These are phyloP conservation scores for Ascochyta koolunga DNA, from an alignment of 2,329 filamentous ascomycete species.

Conservation along the genomic window DNA sequence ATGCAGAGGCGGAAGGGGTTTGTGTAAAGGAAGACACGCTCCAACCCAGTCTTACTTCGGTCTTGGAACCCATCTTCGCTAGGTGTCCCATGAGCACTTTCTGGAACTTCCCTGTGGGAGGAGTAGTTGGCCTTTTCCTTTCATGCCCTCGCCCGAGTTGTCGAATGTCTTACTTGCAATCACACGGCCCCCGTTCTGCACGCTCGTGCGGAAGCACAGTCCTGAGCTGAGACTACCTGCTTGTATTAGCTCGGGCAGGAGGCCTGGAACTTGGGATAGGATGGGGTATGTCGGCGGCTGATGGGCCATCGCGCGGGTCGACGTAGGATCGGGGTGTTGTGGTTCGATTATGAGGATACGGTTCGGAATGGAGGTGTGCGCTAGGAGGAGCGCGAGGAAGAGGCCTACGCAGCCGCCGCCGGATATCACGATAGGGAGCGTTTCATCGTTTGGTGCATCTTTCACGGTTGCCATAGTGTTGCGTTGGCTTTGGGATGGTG, in stretches of 20 bases:
- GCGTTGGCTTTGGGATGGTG: neutral
- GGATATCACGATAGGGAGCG: conserved; percentile 44
- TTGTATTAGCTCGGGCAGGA: conserved; percentile 45
- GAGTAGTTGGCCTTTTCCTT: conserved; percentile 32
- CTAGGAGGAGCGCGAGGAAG: conserved; percentile 49
- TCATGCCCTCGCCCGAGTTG: conserved; percentile 27
- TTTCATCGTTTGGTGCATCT: neutral
- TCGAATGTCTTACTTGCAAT: conserved; percentile 37
- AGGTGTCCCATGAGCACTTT: conserved; percentile 32
- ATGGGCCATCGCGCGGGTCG: conserved; percentile 52
- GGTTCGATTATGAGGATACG: conserved; percentile 45
- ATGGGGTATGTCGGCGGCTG: conserved; percentile 50
- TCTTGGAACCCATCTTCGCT: conserved; percentile 9
- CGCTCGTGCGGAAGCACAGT: conserved; percentile 38
- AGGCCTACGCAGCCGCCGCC: conserved; percentile 52
- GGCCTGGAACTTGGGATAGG: conserved; percentile 42
- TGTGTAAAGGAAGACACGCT: conserved; percentile 15
- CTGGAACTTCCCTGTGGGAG: conserved; percentile 43
- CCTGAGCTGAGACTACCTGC: conserved; percentile 31
- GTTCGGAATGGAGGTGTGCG: conserved; percentile 41
- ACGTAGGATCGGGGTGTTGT: conserved; percentile 27
- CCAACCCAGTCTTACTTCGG: conserved; percentile 29
- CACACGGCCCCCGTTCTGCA: conserved; percentile 29
- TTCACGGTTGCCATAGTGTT: conserved; percentile 8
- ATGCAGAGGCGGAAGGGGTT: neutral